Evolutionary conservation across 371 early-diverging fungal species (phyloP), one percentile per base, ranked within the genome.

Genomic region (Mortierella sp.): DNA sequence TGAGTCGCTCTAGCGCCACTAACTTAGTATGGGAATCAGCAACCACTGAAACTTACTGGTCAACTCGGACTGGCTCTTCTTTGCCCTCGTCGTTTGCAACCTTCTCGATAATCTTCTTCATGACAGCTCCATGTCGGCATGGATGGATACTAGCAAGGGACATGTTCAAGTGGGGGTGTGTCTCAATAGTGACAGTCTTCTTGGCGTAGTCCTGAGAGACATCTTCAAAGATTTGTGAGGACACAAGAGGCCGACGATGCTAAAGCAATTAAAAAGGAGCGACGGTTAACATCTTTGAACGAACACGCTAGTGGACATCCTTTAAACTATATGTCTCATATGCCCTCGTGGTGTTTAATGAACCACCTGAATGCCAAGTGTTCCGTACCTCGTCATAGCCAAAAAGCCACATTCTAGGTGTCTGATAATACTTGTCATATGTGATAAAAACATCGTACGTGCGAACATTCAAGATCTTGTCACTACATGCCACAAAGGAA

Each of bases 371-470:
- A 45, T 39, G 12, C 16, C 30, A 24, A n/a, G 0, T 43, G 24
- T 22, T 26, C 49, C 28, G 55, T 74, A 85, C 88, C 87, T 97
- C 97, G 86, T 95, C 95, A 83, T 98, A 99, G 9, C 99, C 99
- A 87, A 94, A 96, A 66, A 99, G 89, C 95, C 96, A 98, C 72
- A 99, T 93, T 39, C 97, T 93, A 16, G 99, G 99, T 0, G 97
- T 97, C 84, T 97, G 97, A 78, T 97, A 97, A 84, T 97, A 98
- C 85, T 99, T 99, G 91, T 99, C 99, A 86, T 99, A 99, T 16
- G 98, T 97, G 73, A 99, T 99, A 77, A 94, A 94, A 45, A 99
- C 89, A 86, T 98, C 98, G 78, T 98, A 99, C 2, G 98, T 97
- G 72, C 98, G 93, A 26, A 97, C 97, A 64, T 91, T 93, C 68